Evolutionary conservation across 1,139 yeast species (phyloP).

Genomic region (Lodderomyces theae): DNA sequence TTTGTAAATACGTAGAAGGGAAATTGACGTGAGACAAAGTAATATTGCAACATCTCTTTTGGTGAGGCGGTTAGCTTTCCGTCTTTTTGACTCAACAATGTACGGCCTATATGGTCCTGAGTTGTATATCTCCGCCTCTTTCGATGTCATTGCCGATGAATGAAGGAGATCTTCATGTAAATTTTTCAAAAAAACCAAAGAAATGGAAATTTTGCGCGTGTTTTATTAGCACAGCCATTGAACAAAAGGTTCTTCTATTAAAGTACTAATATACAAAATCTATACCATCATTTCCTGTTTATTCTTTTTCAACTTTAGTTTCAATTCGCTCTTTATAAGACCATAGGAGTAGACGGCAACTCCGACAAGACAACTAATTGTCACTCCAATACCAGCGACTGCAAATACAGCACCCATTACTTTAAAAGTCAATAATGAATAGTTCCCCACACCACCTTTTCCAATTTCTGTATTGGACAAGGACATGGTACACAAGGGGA

Average conservation of each 20-base stretch:
- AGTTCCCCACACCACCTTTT: slow-evolving; percentile 32
- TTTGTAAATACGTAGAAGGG: slow-evolving; percentile 48
- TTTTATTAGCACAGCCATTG: too few relatives aligned
- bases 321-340: slow-evolving; percentile 7
- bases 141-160: slow-evolving; percentile 1
- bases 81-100: not conserved
- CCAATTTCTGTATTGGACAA: slow-evolving; percentile 56
- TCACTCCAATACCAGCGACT: slow-evolving; percentile 28
- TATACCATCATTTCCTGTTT: slow-evolving; percentile 8
- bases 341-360: slow-evolving; percentile 17
- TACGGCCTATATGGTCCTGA: slow-evolving; percentile 6
- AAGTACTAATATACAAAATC: not conserved
- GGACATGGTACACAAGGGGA: slow-evolving; percentile 86
- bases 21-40: slow-evolving; percentile 13
- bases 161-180: too few relatives aligned
- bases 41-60: slow-evolving; percentile 7
- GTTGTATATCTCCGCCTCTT: not conserved
- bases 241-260: slow-evolving; percentile 1
- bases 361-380: slow-evolving; percentile 32
- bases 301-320: slow-evolving; percentile 3
- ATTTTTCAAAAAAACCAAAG: too few relatives aligned
- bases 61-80: slow-evolving; percentile 1
- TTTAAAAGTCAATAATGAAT: slow-evolving; percentile 47
- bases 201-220: too few relatives aligned
- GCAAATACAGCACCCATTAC: slow-evolving; percentile 65